Base-by-base conservation (phyloP, 768 basidiomycete genomes). In the Pulveroboletus ravenelii region DNA sequence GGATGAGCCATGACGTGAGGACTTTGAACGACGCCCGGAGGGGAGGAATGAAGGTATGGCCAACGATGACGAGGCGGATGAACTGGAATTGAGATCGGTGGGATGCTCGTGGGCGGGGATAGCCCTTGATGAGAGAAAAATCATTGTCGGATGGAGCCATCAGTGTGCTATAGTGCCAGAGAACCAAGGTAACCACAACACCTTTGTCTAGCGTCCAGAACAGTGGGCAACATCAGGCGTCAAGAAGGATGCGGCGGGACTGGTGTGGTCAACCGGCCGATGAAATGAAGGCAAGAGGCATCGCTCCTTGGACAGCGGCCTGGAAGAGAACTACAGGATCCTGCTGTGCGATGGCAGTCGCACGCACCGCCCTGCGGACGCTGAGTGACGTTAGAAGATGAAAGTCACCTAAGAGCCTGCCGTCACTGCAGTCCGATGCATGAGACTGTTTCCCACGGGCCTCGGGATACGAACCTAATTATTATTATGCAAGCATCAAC, bases 181-280 rank as follows among this genome's bases (percentile, higher is more conserved):
- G 41, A 10, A 5, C 20, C n/a, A 12, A 32, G n/a, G 18, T 37
- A 43, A 48, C 29, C 13, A 56, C 34, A 6, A 15, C 43, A 65
- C 66, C 66, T 58, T 52, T 62, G 58, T 48, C 63, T 65, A 45
- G 60, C 68, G 54, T 63, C 55, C 27, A 65, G 55, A 56, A 67
- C 63, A 52, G 25, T 55, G 32, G 59, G 58, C 35, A 60, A 49
- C 66, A 67, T 69, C 47, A 45, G 42, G n/a, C 54, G 59, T 63
- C 50, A 49, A 49, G 23, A 15, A 17, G 29, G 61, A 54, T 43
- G 20, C 20, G 4, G 41, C 27, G 27, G 41, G 48, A 47, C 48
- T 39, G 6, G 43, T 43, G 30, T 41, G 17, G 38, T 35, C 44
- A 18, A 57, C 10, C 23, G 30, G 42, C 30, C n/a, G 38, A 18